phyloP scores from a whole-genome alignment of 2,329 filamentous ascomycete genomes.

The Aspergillus sp. region DNA sequence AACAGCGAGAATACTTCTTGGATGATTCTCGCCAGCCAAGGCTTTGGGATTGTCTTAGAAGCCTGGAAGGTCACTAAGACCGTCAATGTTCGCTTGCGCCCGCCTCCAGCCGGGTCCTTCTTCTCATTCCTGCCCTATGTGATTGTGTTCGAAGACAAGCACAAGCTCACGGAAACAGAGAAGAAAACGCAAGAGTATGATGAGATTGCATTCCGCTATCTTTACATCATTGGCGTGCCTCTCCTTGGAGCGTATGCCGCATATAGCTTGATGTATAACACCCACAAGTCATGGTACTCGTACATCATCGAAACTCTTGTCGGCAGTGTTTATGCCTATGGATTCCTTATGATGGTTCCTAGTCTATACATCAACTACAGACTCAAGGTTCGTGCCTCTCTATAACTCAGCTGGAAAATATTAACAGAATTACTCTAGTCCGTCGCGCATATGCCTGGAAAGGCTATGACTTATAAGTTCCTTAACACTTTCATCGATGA shows the following conservation, averaged over 20 bases:
- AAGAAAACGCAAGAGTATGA: slow-evolving; percentile 99
- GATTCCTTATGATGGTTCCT: slow-evolving; percentile 99
- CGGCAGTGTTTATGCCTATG: slow-evolving; percentile 94
- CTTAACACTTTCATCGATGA: slow-evolving; percentile 99
- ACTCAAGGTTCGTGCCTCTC: slow-evolving; percentile 64
- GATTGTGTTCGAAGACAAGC: slow-evolving; percentile 91
- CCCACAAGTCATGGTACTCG: slow-evolving; percentile 97
- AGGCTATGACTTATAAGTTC: slow-evolving; percentile 98
- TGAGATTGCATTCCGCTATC: slow-evolving; percentile 94
- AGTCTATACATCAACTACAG: slow-evolving; percentile 98
- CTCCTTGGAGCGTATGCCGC: slow-evolving; percentile 83
- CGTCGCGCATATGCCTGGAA: slow-evolving; percentile 94
- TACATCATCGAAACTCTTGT: slow-evolving; percentile 95
- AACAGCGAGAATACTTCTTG: slow-evolving; percentile 97
- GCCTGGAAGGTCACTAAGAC: slow-evolving; percentile 97
- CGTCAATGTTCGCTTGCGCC: slow-evolving; percentile 80
- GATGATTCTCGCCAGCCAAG: slow-evolving; percentile 97
- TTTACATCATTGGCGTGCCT: slow-evolving; percentile 89
- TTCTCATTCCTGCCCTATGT: slow-evolving; percentile 77
- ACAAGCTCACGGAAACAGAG: slow-evolving; percentile 91
- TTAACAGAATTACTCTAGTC: slow-evolving; percentile 40
- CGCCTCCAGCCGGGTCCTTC: slow-evolving; percentile 64
- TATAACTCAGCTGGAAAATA: background rate
- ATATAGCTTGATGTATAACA: slow-evolving; percentile 90
- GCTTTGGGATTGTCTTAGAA: slow-evolving; percentile 74